Percentiles rank a stretch among this genome's conserved stretches.
These are phyloP conservation scores for Brassica rapa DNA, from an alignment of 345 rosid genomes.

Conservation along the genomic window DNA sequence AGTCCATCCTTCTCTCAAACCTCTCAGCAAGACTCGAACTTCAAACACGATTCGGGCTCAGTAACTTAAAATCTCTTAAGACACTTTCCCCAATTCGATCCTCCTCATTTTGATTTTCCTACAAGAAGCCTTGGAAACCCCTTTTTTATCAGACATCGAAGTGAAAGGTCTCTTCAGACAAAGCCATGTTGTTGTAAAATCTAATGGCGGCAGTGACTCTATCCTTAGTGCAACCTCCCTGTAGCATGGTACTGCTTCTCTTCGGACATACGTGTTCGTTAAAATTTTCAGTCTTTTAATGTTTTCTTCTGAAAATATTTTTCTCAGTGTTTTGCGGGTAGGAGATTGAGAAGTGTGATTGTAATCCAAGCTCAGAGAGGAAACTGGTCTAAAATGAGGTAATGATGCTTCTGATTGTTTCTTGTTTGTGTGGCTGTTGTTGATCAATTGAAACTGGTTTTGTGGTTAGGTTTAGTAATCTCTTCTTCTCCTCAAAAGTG, in stretches of 20 bases:
- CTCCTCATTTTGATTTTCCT: background rate
- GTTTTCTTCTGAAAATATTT: background rate
- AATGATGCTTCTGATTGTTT: slow-evolving; percentile 1
- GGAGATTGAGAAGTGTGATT: slow-evolving; percentile 44
- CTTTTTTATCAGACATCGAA: background rate
- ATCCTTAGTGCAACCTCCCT: slow-evolving; percentile 34
- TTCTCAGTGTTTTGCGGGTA: slow-evolving; percentile 50
- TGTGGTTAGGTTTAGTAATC: slow-evolving; percentile 49
- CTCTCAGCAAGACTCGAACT: background rate
- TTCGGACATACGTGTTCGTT: background rate
- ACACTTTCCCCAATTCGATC: background rate
- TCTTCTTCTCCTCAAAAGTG: slow-evolving; percentile 40
- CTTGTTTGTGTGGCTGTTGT: background rate
- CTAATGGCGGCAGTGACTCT: slow-evolving; percentile 37
- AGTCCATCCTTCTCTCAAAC: background rate
- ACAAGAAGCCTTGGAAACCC: background rate
- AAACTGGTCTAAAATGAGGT: slow-evolving; percentile 44
- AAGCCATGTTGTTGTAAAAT: slow-evolving; percentile 35
- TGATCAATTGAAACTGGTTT: slow-evolving; percentile 7
- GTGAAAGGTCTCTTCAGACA: background rate
- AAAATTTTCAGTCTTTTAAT: background rate
- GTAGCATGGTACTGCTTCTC: slow-evolving; percentile 40
- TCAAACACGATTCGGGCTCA: background rate
- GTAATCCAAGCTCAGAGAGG: slow-evolving; percentile 49
- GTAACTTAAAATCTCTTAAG: background rate